A percentile compares a stretch with the other conserved stretches of the same genome.
Conservation (phyloP, 345 rosid genomes). For the Aurinia saxatilis region DNA sequence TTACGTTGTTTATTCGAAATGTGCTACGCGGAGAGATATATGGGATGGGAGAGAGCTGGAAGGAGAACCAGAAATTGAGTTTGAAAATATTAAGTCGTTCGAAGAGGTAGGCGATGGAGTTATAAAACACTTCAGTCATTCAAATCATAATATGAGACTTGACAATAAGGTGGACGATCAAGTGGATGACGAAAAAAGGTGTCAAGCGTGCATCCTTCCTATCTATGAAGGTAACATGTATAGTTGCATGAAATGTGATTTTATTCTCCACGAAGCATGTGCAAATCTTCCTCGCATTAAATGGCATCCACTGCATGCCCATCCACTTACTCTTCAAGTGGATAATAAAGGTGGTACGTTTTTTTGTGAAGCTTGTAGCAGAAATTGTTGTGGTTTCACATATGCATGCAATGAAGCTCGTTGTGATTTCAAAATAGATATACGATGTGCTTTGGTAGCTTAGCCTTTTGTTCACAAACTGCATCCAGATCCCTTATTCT, state of each 20-base stretch:
- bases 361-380: background rate
- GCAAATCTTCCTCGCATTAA: constrained; percentile 17
- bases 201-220: constrained; percentile 15
- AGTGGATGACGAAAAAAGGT: background rate
- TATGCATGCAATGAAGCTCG: background rate
- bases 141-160: constrained; percentile 7
- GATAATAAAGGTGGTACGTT: background rate
- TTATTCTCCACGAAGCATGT: constrained; percentile 18
- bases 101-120: background rate
- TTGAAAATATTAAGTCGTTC: background rate
- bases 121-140: constrained; percentile 12
- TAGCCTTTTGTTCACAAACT: background rate
- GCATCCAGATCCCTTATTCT: background rate
- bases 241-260: constrained; percentile 14
- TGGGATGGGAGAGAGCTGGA: constrained; percentile 20
- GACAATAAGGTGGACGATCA: background rate
- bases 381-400: background rate
- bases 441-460: background rate
- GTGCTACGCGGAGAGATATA: constrained; percentile 4
- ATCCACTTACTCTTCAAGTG: background rate
- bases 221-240: constrained; percentile 8
- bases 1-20: constrained; percentile 13
- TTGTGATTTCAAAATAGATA: background rate
- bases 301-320: background rate
- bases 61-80: background rate